These are phyloP conservation scores for Dactylonectria macrodidyma DNA, from an alignment of 2,329 filamentous ascomycete species.

Conservation along the genomic window DNA sequence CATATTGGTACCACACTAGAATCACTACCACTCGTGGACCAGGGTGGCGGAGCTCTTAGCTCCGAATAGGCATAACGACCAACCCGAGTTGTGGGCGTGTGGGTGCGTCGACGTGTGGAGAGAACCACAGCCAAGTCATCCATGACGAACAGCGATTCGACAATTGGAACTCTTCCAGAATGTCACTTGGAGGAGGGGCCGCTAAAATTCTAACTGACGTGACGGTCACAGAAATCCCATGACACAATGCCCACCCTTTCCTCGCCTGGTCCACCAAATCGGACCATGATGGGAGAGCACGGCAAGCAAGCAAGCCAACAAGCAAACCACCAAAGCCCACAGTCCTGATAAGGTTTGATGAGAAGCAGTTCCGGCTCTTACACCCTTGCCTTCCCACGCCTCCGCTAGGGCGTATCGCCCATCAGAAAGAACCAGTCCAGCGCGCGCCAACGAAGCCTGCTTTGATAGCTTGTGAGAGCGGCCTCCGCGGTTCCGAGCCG, in stretches of 20 bases:
- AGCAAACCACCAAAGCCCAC: conserved; percentile 20
- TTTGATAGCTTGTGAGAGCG: conserved; percentile 23
- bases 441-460: conserved; percentile 13
- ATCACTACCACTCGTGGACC: conserved; percentile 26
- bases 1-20: conserved; percentile 19
- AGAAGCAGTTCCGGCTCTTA: conserved; percentile 20
- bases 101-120: conserved; percentile 26
- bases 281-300: conserved; percentile 33
- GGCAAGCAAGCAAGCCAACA: conserved; percentile 23
- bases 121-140: conserved; percentile 33
- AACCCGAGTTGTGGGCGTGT: conserved; percentile 30
- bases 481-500: conserved; percentile 8
- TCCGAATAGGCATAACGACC: conserved; percentile 22
- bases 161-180: conserved; percentile 52
- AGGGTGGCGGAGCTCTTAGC: conserved; percentile 28
- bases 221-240: conserved; percentile 44
- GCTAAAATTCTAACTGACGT: conserved; percentile 46
- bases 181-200: conserved; percentile 37
- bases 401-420: conserved; percentile 38
- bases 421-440: conserved; percentile 17
- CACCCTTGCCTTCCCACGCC: not conserved
- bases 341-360: conserved; percentile 37
- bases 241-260: conserved; percentile 42
- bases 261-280: conserved; percentile 31
- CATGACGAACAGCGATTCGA: conserved; percentile 47